Percentiles rank a stretch among this genome's conserved stretches.
Evolutionary conservation across 2,329 filamentous ascomycete species (phyloP).

Genomic region (Ophiobolus disseminans): DNA sequence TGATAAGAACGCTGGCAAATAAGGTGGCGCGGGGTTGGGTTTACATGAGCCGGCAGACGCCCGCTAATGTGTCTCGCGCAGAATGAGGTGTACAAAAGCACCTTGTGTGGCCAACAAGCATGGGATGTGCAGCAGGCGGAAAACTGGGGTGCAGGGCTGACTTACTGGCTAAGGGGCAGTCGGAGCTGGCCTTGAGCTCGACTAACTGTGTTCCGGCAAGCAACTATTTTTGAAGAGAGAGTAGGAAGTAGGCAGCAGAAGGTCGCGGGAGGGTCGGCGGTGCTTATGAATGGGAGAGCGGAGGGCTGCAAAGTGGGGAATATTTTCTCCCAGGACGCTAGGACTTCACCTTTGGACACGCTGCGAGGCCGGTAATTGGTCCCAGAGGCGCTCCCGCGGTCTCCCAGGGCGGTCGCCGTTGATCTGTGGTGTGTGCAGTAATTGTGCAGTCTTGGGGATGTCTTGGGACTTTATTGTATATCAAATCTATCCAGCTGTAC

Average conservation of each 20-base stretch:
- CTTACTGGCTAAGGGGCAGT: conserved; percentile 38
- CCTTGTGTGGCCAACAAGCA: conserved; percentile 15
- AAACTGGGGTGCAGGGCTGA: conserved; percentile 22
- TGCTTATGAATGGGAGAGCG: conserved; percentile 46
- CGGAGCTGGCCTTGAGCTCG: conserved; percentile 33
- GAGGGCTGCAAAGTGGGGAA: conserved; percentile 42
- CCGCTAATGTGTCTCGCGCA: conserved; percentile 33
- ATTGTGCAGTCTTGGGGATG: conserved; percentile 23
- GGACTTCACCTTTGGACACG: conserved; percentile 33
- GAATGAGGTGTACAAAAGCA: conserved; percentile 21
- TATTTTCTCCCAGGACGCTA: conserved; percentile 46
- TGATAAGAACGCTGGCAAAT: conserved; percentile 48
- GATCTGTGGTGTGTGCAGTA: conserved; percentile 22
- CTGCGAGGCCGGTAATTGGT: conserved; percentile 32
- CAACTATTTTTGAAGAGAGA: conserved; percentile 35
- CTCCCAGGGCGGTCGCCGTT: conserved; percentile 25
- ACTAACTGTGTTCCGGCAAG: conserved; percentile 40
- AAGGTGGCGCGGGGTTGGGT: conserved; percentile 37
- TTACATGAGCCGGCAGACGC: conserved; percentile 10
- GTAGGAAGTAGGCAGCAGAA: conserved; percentile 18
- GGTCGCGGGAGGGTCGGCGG: conserved; percentile 31
- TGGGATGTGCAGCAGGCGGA: conserved; percentile 21
- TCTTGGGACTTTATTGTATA: conserved; percentile 29
- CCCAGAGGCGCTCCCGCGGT: conserved; percentile 30
- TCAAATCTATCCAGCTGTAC: conserved; percentile 12